phyloP scores from a whole-genome alignment of 805 yeast genomes.

The Yueomyces sp. region DNA sequence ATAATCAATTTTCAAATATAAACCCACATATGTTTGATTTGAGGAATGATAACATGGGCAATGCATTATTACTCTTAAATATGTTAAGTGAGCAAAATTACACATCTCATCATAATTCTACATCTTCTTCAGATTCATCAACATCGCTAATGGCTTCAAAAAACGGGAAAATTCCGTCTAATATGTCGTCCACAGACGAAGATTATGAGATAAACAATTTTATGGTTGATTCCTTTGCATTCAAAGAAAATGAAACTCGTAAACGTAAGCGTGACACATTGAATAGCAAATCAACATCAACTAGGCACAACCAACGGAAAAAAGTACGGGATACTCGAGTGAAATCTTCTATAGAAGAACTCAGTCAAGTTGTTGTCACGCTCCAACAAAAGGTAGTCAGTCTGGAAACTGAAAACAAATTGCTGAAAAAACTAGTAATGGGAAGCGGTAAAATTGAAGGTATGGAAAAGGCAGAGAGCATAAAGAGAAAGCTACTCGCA shows the following conservation, averaged over 20 bases:
- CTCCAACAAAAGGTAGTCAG: constrained; percentile 69
- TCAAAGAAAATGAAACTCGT: neutral
- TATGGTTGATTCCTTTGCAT: neutral
- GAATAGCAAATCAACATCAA: neutral
- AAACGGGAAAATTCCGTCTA: neutral
- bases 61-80: neutral
- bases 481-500: constrained; percentile 18
- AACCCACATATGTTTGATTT: neutral
- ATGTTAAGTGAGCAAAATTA: neutral
- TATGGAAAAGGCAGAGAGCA: constrained; percentile 37
- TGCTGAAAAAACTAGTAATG: constrained; percentile 66
- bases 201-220: too few relatives aligned
- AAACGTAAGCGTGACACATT: neutral
- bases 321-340: constrained; percentile 85
- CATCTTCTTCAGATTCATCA: neutral
- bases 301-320: constrained; percentile 38
- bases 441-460: constrained; percentile 55
- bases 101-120: neutral
- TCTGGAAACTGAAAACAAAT: constrained; percentile 83
- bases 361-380: constrained; percentile 50
- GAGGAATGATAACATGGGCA: neutral
- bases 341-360: constrained; percentile 62
- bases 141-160: neutral
- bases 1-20: neutral
- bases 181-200: neutral